Percentiles rank a stretch among this genome's conserved stretches.
Evolutionary conservation across 192 early-diverging fungal genomes (phyloP).

Genomic region (Umbelopsis isabellina): DNA sequence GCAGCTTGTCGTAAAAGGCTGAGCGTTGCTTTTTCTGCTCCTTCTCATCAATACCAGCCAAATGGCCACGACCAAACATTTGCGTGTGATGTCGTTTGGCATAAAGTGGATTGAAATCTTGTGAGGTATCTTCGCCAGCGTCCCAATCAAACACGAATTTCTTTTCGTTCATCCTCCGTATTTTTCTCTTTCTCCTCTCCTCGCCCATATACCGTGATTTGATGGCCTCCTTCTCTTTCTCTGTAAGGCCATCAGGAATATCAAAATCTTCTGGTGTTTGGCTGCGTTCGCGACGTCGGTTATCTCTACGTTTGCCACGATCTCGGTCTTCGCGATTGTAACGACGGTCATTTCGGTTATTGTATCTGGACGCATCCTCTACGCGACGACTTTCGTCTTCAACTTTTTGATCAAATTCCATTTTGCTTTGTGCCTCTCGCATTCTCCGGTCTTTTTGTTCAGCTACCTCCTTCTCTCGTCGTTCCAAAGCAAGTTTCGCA

Average conservation of each 20-base stretch:
- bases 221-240: constrained; percentile 47
- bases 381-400: constrained; percentile 39
- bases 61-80: constrained; percentile 87
- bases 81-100: constrained; percentile 66
- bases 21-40: constrained; percentile 70
- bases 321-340: constrained; percentile 37
- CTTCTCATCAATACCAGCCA: constrained; percentile 84
- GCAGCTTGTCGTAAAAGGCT: constrained; percentile 69
- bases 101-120: constrained; percentile 92
- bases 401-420: constrained; percentile 57
- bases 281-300: constrained; percentile 18
- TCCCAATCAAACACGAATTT: constrained; percentile 99
- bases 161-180: constrained; percentile 86
- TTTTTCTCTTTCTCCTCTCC: constrained; percentile 72
- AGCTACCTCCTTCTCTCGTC: constrained; percentile 81
- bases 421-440: constrained; percentile 60
- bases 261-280: constrained; percentile 1
- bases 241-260: constrained; percentile 28
- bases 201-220: constrained; percentile 83
- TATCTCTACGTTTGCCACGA: constrained; percentile 28
- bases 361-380: constrained; percentile 43
- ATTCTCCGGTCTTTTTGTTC: constrained; percentile 63
- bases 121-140: constrained; percentile 91
- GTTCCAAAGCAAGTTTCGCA: constrained; percentile 82
- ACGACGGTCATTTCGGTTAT: constrained; percentile 27